These are phyloP conservation scores for Neurospora sp. DNA, from an alignment of 495 filamentous ascomycete species.

Conservation along the genomic window DNA sequence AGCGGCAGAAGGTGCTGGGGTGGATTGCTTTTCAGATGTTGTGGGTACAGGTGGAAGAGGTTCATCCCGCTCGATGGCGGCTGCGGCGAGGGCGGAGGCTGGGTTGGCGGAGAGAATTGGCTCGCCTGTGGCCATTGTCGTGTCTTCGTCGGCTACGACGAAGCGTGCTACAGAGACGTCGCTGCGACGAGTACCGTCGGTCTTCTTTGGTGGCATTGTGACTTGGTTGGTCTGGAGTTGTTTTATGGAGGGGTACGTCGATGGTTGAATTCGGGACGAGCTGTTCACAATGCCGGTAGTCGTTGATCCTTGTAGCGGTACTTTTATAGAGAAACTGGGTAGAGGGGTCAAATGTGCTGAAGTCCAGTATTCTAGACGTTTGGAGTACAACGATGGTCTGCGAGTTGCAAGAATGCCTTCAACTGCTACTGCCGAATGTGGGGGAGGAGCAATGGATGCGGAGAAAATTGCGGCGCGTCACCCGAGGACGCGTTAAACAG, in stretches of 20 bases:
- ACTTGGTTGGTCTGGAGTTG: neutral
- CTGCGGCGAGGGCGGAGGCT: slow-evolving; percentile 11
- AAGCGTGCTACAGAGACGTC: slow-evolving; percentile 35
- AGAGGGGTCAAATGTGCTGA: neutral
- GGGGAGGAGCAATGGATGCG: slow-evolving; percentile 3
- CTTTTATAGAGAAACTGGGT: neutral
- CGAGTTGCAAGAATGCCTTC: neutral
- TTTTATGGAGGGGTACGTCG: neutral
- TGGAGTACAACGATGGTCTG: neutral
- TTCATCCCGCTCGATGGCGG: slow-evolving; percentile 21
- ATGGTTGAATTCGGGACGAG: neutral
- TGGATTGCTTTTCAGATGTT: neutral
- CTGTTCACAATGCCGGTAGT: neutral
- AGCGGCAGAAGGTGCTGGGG: neutral
- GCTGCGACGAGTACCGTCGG: slow-evolving; percentile 25
- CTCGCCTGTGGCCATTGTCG: slow-evolving; percentile 8
- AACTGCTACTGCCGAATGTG: neutral
- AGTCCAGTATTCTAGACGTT: neutral
- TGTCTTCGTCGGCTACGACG: slow-evolving; percentile 27
- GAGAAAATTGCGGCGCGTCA: slow-evolving; percentile 20
- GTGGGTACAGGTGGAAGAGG: slow-evolving; percentile 12
- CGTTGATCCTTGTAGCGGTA: neutral
- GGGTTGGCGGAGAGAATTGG: slow-evolving; percentile 15
- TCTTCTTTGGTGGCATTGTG: slow-evolving; percentile 30
- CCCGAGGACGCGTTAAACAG: neutral